These are phyloP conservation scores for Curvularia verruculosa DNA, from an alignment of 2,329 filamentous ascomycete genomes.

Conservation along the genomic window DNA sequence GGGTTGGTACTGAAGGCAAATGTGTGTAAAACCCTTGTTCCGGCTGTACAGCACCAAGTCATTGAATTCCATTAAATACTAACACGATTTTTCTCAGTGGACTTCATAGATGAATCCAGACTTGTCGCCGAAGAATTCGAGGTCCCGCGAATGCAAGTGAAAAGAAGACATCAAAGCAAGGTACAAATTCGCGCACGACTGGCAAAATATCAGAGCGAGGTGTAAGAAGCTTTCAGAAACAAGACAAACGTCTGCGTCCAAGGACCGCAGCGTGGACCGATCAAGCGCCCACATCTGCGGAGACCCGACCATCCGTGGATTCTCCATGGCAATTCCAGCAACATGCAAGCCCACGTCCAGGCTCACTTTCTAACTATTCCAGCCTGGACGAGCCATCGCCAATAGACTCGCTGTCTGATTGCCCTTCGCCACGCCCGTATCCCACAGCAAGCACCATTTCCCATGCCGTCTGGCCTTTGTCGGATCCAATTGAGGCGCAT, in stretches of 20 bases:
- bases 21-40: conserved; percentile 16
- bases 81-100: conserved; percentile 8
- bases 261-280: background rate
- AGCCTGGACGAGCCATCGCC: conserved; percentile 15
- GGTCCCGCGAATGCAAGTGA: background rate
- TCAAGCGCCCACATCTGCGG: background rate
- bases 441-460: background rate
- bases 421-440: conserved; percentile 1
- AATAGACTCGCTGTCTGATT: conserved; percentile 8
- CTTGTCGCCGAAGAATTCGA: conserved; percentile 22
- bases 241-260: background rate
- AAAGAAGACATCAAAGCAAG: conserved; percentile 8
- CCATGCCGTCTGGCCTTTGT: conserved; percentile 12
- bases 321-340: conserved; percentile 7
- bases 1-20: conserved; percentile 21
- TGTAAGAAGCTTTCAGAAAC: background rate
- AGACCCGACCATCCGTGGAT: background rate
- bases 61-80: too few relatives aligned
- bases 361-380: conserved; percentile 16
- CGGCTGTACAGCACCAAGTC: too few relatives aligned
- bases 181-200: conserved; percentile 1
- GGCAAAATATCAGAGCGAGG: conserved; percentile 5
- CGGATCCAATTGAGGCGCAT: conserved; percentile 20
- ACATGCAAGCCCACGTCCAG: conserved; percentile 15
- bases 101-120: conserved; percentile 28